Base-by-base conservation (phyloP, 23 red algal species). In the Cyanidioschyzon merolae region DNA sequence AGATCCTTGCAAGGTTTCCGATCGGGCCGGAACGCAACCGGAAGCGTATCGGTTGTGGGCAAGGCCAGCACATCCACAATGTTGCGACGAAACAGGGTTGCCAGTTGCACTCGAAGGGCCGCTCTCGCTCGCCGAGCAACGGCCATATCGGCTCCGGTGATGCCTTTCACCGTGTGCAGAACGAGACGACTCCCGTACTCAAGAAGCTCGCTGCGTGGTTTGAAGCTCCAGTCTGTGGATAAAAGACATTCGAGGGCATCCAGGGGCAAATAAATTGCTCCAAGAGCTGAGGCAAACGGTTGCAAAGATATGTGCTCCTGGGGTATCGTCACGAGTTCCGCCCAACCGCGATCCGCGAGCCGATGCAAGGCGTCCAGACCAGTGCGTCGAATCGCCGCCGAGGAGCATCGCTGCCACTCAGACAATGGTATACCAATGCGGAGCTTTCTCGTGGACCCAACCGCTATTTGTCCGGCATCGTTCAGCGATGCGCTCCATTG, bases 41-140 rank as follows among this genome's bases (percentile, higher is more conserved):
- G 74, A 45, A 57, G 54, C 27, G 38, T 21, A 2, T 45, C 82
- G 1, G 45, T 57, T 41, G 82, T 63, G 1, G 82, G 82, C 15
- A 74, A 57, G 68, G 75, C 29, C 1, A 84, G 37, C 74, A 77
- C 68, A 40, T 84, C 71, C 25, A 57, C 21, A 37, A 30, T 17
- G 0, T 16, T 24, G 15, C 2, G 31, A 50, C 16, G 0, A 1
- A 37, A 0, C 50, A 18, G 1, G 57, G 15, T 15, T 1, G 58
- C 63, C 16, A 71, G 7, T 35, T 71, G 63, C 3, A 12, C n/a
- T 71, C 63, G 63, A 25, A 71, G 63, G 29, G 29, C 63, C 7
- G 63, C 63, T 3, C 63, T 7, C 12, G 63, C 63, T 35, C 63
- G 63, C 63, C 32, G 21, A 25, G 32, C 63, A 7, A 32, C 27